Evolutionary conservation across 345 rosid genomes (phyloP).

Genomic region (Microcos paniculata): DNA sequence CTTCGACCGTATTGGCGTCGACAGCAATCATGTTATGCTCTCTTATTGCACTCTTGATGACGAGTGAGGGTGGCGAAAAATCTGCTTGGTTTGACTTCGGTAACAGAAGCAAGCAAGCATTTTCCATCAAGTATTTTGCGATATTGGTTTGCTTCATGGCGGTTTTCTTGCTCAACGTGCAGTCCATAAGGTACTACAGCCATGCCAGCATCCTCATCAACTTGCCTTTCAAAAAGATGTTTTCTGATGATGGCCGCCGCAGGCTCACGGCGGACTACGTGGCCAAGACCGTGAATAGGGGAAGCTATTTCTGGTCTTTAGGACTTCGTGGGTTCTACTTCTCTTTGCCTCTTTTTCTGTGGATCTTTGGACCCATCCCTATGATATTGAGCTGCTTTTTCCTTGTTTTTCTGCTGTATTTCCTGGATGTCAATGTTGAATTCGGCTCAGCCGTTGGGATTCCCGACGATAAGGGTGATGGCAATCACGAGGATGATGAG

Average conservation of each 20-base stretch:
- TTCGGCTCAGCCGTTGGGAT: constrained; percentile 13
- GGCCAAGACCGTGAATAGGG: constrained; percentile 60
- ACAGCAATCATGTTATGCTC: constrained; percentile 85
- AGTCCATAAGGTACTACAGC: constrained; percentile 79
- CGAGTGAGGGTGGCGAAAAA: constrained; percentile 24
- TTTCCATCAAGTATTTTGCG: constrained; percentile 63
- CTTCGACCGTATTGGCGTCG: constrained; percentile 84
- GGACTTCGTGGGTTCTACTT: constrained; percentile 85
- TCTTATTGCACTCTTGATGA: constrained; percentile 68
- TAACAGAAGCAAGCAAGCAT: constrained; percentile 47
- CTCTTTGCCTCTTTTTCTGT: constrained; percentile 72
- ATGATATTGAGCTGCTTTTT: constrained; percentile 58
- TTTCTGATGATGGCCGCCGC: constrained; percentile 23
- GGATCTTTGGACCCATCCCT: constrained; percentile 86
- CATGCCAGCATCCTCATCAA: constrained; percentile 84
- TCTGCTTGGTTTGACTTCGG: constrained; percentile 42
- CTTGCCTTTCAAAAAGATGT: constrained; percentile 57
- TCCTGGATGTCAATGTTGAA: constrained; percentile 56
- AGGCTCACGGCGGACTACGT: constrained; percentile 60
- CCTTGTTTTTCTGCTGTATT: constrained; percentile 59
- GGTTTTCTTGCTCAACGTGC: constrained; percentile 65
- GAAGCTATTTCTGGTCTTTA: constrained; percentile 87
- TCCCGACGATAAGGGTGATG: neutral
- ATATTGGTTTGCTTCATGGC: constrained; percentile 63
- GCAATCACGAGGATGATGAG: neutral